These are phyloP conservation scores for Zoysia matrella DNA, from an alignment of 202 grass and related monocot genomes.

Conservation along the genomic window DNA sequence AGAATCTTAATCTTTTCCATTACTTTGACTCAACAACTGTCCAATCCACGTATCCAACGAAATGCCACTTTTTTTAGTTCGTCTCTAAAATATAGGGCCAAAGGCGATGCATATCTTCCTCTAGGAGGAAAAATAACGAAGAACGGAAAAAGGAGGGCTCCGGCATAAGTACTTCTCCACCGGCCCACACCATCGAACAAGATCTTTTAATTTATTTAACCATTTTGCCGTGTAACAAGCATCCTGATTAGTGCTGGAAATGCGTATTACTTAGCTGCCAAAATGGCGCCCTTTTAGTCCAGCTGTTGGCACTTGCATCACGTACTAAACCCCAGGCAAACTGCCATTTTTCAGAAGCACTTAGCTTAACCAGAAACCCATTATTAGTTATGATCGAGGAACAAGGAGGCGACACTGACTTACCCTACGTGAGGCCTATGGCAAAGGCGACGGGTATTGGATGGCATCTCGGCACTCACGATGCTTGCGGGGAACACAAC, in stretches of 20 bases:
- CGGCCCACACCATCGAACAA: neutral
- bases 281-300: neutral
- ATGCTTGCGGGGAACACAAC: constrained; percentile 54
- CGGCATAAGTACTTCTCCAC: constrained; percentile 33
- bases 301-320: neutral
- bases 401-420: constrained; percentile 38
- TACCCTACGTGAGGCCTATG: constrained; percentile 26
- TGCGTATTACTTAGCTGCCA: neutral
- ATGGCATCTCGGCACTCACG: constrained; percentile 50
- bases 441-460: neutral
- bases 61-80: constrained; percentile 27
- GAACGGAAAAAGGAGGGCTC: neutral
- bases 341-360: constrained; percentile 19
- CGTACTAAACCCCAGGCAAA: neutral
- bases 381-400: constrained; percentile 16
- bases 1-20: constrained; percentile 45
- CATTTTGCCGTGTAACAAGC: constrained; percentile 15
- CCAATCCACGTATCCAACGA: constrained; percentile 13
- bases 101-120: constrained; percentile 19
- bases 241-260: constrained; percentile 24
- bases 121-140: neutral
- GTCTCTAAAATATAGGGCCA: neutral
- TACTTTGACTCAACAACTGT: constrained; percentile 34
- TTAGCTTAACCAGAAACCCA: neutral
- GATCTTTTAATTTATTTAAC: constrained; percentile 29